Base-by-base conservation (phyloP, 495 filamentous ascomycete species). In the Bacidia rubella region DNA sequence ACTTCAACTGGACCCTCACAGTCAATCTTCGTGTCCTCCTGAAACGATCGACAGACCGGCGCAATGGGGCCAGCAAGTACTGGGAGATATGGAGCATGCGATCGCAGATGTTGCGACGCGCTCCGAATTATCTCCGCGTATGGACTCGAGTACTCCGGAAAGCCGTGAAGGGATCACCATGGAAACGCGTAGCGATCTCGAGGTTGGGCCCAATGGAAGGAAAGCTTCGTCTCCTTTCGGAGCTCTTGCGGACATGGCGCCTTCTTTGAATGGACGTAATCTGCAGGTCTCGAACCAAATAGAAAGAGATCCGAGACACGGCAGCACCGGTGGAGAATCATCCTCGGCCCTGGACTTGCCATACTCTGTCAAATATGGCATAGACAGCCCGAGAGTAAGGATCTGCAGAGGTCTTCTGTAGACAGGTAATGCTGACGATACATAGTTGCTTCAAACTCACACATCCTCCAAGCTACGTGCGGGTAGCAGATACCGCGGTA, bases 401-500 rank as follows among this genome's bases (percentile, higher is more conserved):
- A 11, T 35, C 19, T 1, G 10, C 35, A 19, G 19, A 2, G n/a
- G 27, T 32, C 26, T 46, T 25, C 11, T n/a, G n/a, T n/a, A n/a
- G n/a, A n/a, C n/a, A n/a, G n/a, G n/a, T n/a, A n/a, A n/a, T n/a
- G 32, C 54, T 51, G 11, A 42, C 23, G 32, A 17, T 23, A 12
- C 35, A 12, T 27, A 61, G 59, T 40, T 62, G 46, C 56, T 62
- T 17, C 74, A 74, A 20, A 74, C 73, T 56, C 68, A 75, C 56
- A 70, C 86, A 2, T 93, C 87, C 5, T 92, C 87, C 3, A 94
- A 83, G 65, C 72, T 99, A 22, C 83, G 87, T 38, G 80, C 90
- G 1, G 89, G 90, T 23, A 93, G 86, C 66, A 86, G 76, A 64
- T 99, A 97, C 62, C 72, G 74, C 27, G 93, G 93, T 43, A 92